Conservation (phyloP, 2,329 filamentous ascomycete species). For the Aspergillus ustus region DNA sequence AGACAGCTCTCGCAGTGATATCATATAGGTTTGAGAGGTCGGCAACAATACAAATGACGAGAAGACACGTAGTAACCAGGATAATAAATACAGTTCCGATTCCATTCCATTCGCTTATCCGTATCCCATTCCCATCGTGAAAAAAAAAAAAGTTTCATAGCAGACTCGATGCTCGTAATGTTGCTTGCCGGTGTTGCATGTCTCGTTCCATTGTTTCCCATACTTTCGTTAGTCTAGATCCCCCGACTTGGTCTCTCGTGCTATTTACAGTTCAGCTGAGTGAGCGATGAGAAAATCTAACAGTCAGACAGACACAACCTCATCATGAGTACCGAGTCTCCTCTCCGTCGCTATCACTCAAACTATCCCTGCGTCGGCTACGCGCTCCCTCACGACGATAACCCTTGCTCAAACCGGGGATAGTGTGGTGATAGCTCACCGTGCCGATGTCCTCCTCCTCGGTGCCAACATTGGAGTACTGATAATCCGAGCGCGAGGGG, state of each 20-base stretch:
- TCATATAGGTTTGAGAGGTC: not conserved
- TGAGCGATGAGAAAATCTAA: not conserved
- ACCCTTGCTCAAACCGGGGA: slow-evolving; percentile 57
- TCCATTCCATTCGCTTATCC: slow-evolving; percentile 5
- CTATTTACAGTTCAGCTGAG: slow-evolving; percentile 1
- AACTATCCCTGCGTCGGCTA: slow-evolving; percentile 55
- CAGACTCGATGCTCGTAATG: not conserved
- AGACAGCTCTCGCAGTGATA: not conserved
- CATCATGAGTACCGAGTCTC: slow-evolving; percentile 37
- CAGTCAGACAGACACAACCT: not conserved
- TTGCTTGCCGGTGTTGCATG: not conserved
- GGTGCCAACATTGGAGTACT: slow-evolving; percentile 47
- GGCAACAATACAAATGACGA: not conserved
- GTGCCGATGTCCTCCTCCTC: slow-evolving; percentile 54
- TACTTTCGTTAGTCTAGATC: not conserved
- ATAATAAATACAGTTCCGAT: slow-evolving; percentile 2
- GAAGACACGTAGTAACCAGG: not conserved
- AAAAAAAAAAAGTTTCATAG: slow-evolving; percentile 5
- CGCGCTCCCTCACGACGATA: slow-evolving; percentile 43
- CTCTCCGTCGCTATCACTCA: slow-evolving; percentile 58
- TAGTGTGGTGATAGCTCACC: slow-evolving; percentile 61
- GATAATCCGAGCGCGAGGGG: slow-evolving; percentile 43
- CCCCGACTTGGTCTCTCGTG: not conserved
- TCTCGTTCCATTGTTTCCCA: not conserved
- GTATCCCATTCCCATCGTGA: not conserved